Evolutionary conservation across 2,329 filamentous ascomycete genomes (phyloP).

Genomic region (Phyllosticta paracitricarpa): DNA sequence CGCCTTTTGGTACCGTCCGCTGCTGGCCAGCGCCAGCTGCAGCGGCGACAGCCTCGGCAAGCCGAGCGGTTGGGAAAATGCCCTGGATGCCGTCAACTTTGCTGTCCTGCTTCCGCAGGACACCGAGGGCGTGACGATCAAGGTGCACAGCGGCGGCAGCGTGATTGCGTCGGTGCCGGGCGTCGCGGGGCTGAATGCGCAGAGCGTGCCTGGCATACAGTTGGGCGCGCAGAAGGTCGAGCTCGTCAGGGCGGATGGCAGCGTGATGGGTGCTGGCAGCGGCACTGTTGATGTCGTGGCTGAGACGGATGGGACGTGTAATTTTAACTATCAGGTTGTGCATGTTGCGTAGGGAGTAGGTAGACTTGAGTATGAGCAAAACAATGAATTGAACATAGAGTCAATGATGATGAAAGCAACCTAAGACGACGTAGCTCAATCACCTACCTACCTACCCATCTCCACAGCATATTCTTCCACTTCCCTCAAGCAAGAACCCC

Average conservation of each 20-base stretch:
- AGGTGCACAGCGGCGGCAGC: constrained; percentile 6
- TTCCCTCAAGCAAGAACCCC: too few relatives aligned
- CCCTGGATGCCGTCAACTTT: constrained; percentile 7
- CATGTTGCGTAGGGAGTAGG: not conserved
- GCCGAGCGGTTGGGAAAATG: constrained; percentile 3
- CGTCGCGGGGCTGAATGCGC: constrained; percentile 6
- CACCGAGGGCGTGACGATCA: not conserved
- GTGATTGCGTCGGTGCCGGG: not conserved
- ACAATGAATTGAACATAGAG: too few relatives aligned
- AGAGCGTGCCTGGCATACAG: constrained; percentile 4
- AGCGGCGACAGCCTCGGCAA: constrained; percentile 1
- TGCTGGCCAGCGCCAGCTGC: constrained; percentile 4
- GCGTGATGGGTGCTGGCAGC: not conserved
- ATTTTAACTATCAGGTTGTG: constrained; percentile 8
- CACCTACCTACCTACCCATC: too few relatives aligned
- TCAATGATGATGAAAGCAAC: too few relatives aligned
- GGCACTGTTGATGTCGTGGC: not conserved
- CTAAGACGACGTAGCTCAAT: too few relatives aligned
- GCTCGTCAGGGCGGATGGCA: constrained; percentile 1
- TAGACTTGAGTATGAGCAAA: too few relatives aligned
- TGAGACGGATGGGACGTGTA: constrained; percentile 2
- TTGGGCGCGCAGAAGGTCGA: constrained; percentile 3
- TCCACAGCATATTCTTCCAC: too few relatives aligned
- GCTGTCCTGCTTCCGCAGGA: constrained; percentile 2
- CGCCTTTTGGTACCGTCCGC: constrained; percentile 8